phyloP scores from a whole-genome alignment of 2,329 filamentous ascomycete genomes.

The Paraconiothyrium sp. region DNA sequence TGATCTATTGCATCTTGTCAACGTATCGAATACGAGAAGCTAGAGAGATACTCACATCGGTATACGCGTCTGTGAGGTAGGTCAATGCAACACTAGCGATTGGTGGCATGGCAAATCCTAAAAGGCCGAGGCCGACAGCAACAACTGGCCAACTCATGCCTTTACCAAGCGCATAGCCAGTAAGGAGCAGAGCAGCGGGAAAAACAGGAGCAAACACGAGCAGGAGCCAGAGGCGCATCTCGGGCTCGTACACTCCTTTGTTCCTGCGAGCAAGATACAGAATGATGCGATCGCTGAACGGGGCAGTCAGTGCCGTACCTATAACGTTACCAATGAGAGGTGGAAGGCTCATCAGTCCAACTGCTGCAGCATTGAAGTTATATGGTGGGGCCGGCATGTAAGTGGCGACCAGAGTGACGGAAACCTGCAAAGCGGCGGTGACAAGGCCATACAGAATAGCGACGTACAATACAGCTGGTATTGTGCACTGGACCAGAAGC shows the following conservation, averaged over 20 bases:
- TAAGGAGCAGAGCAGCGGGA: constrained; percentile 40
- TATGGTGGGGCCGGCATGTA: constrained; percentile 53
- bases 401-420: constrained; percentile 48
- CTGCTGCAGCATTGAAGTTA: constrained; percentile 49
- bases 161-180: constrained; percentile 34
- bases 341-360: constrained; percentile 52
- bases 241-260: constrained; percentile 55
- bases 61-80: constrained; percentile 52
- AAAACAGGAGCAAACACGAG: constrained; percentile 25
- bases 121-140: constrained; percentile 51
- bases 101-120: constrained; percentile 45
- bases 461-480: constrained; percentile 53
- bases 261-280: constrained; percentile 49
- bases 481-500: constrained; percentile 47
- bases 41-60: constrained; percentile 19
- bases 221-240: constrained; percentile 55
- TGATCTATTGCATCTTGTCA: constrained; percentile 38
- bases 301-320: constrained; percentile 33
- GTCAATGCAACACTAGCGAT: constrained; percentile 49
- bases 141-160: constrained; percentile 37
- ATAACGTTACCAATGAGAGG: constrained; percentile 53
- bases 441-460: constrained; percentile 51
- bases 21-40: neutral
- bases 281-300: constrained; percentile 35
- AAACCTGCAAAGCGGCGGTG: constrained; percentile 51